phyloP scores from a whole-genome alignment of 108 stramenopile species.

The Skeletonema tropicum region DNA sequence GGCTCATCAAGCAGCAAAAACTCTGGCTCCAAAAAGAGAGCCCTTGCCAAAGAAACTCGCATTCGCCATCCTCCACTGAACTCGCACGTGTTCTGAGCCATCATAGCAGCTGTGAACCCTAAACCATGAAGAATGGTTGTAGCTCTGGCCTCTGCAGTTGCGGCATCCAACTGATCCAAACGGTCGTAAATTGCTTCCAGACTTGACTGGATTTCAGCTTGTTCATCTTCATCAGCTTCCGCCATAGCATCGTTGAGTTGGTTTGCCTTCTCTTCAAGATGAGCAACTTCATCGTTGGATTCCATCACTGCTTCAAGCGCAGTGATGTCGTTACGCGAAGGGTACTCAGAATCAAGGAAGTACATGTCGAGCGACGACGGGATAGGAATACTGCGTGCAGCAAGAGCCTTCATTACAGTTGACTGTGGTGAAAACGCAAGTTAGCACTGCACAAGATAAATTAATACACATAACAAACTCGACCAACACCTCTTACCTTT shows the following conservation, averaged over 20 bases:
- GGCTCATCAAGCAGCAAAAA: slow-evolving; percentile 95
- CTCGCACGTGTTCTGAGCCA: slow-evolving; percentile 91
- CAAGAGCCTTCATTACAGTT: slow-evolving; percentile 97
- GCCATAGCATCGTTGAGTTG: slow-evolving; percentile 89
- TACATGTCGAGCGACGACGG: slow-evolving; percentile 96
- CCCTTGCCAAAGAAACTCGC: slow-evolving; percentile 86
- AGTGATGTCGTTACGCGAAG: slow-evolving; percentile 90
- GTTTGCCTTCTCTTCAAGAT: slow-evolving; percentile 90
- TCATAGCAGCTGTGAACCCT: slow-evolving; percentile 94
- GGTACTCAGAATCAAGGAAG: slow-evolving; percentile 95
- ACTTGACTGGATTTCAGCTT: slow-evolving; percentile 72
- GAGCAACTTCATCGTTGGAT: slow-evolving; percentile 88
- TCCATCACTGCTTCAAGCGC: slow-evolving; percentile 97
- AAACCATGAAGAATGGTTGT: slow-evolving; percentile 95
- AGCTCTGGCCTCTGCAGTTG: slow-evolving; percentile 97
- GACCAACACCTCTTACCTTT: slow-evolving; percentile 27
- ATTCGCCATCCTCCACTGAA: slow-evolving; percentile 99
- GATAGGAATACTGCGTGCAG: slow-evolving; percentile 95
- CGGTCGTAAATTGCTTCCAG: slow-evolving; percentile 92
- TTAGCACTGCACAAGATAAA: slow-evolving; percentile 27
- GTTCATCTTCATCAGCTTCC: slow-evolving; percentile 83
- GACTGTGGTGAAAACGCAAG: slow-evolving; percentile 57
- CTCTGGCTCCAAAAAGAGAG: slow-evolving; percentile 86
- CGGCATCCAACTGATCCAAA: slow-evolving; percentile 95
- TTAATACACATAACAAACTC: slow-evolving; percentile 1